Evolutionary conservation across 2,329 filamentous ascomycete genomes (phyloP).

Genomic region (Clarireedia homoeocarpa): DNA sequence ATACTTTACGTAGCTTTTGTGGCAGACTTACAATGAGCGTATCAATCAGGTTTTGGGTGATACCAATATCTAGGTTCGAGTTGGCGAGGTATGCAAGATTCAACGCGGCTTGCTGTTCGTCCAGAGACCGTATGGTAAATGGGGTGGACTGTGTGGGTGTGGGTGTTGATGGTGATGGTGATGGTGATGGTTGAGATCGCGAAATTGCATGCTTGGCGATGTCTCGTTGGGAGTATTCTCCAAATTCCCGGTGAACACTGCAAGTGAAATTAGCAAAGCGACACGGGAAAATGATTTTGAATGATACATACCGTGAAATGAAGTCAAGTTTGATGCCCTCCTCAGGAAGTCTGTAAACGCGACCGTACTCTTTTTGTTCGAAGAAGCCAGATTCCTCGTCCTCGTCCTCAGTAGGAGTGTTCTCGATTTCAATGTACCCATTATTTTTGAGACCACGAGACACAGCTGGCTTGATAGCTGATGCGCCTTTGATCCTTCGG

Average conservation of each 20-base stretch:
- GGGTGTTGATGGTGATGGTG: not conserved
- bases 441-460: slow-evolving; percentile 62
- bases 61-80: slow-evolving; percentile 37
- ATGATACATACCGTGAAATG: slow-evolving; percentile 48
- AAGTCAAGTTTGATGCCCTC: slow-evolving; percentile 65
- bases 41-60: slow-evolving; percentile 43
- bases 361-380: slow-evolving; percentile 53
- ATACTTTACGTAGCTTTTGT: not conserved
- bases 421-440: slow-evolving; percentile 63
- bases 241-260: slow-evolving; percentile 13
- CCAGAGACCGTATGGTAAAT: slow-evolving; percentile 29
- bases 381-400: slow-evolving; percentile 43
- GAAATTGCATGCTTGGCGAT: slow-evolving; percentile 11
- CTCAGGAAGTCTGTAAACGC: slow-evolving; percentile 55
- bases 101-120: slow-evolving; percentile 59
- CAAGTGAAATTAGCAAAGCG: not conserved
- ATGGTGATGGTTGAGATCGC: not conserved
- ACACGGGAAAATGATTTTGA: not conserved
- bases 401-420: slow-evolving; percentile 45
- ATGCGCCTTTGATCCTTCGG: slow-evolving; percentile 50
- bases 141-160: not conserved
- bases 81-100: slow-evolving; percentile 51
- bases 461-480: slow-evolving; percentile 44
- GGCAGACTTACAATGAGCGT: slow-evolving; percentile 52
- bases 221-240: slow-evolving; percentile 10